Base-by-base conservation (phyloP, 2,329 filamentous ascomycete genomes). In the Penicillium sp. region DNA sequence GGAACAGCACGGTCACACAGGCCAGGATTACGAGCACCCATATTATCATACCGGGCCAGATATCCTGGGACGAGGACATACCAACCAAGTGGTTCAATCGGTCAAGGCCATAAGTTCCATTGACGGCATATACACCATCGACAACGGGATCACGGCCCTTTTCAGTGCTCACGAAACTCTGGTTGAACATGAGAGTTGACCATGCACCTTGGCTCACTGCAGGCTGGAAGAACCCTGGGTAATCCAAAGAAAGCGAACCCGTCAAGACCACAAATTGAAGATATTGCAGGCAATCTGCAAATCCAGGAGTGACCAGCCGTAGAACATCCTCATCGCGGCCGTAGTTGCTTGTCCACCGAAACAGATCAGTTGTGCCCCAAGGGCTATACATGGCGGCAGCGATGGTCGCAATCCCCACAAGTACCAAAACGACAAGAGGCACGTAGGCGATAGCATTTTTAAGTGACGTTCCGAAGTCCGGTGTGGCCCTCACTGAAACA, bases 321-420 rank as follows among this genome's bases (percentile, higher is more conserved):
- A 98, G 76, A 57, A 96, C 75, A 70, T 98, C 93, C 53, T 88
- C 87, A 61, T 98, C 93, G 59, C 91, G 83, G 32, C 93, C 93
- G 66, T 95, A 97, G 66, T 98, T 98, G 64, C 88, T 94, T n/a
- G 88, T 89, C 89, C 91, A 98, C 58, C 87, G 84, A 67, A 97
- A 97, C 19, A 91, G 77, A 65, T 98, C 87, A 7, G 82, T 82
- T 1, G 88, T 87, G 19, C 93, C 93, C 91, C 93, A 98, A 0
- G 93, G 93, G 63, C 90, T 96, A 65, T 83, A 91, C 33, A 94
- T 87, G 43, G 83, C 87, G 3, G 93, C 89, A 57, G 88, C 82
- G 32, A 90, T 75, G 6, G 91, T 95, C 13, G 90, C 88, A 51
- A 89, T 69, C 2, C 83, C 93, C 40, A 94, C 87, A 35, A 91